Percentiles rank a stretch among this genome's conserved stretches.
phyloP scores from a whole-genome alignment of 164 flowering plant species.

The Stephania japonica region DNA sequence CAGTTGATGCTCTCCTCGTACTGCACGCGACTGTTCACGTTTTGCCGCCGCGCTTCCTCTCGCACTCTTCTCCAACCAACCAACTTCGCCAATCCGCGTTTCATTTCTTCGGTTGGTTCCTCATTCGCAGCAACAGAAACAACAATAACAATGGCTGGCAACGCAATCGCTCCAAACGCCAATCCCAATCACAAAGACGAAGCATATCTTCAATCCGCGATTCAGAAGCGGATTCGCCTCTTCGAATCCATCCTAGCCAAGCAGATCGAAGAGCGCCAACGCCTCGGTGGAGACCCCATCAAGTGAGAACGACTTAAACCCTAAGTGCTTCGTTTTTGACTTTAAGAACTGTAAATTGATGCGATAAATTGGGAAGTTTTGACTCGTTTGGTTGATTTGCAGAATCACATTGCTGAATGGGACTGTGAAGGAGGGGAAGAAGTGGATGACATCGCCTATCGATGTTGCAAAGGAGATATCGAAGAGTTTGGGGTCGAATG shows the following conservation, averaged over 20 bases:
- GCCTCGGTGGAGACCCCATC: constrained; percentile 53
- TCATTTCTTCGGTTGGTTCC: no score
- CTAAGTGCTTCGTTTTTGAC: not conserved
- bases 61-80: no score
- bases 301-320: constrained; percentile 32
- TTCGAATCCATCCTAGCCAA: constrained; percentile 52
- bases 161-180: no score
- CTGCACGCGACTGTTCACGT: no score
- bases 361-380: no score
- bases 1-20: no score
- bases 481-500: constrained; percentile 58
- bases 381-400: not conserved
- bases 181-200: constrained; percentile 33
- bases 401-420: constrained; percentile 87
- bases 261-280: constrained; percentile 35
- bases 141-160: no score
- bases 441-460: constrained; percentile 61
- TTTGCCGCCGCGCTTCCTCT: no score
- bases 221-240: constrained; percentile 55
- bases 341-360: not conserved
- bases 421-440: constrained; percentile 78
- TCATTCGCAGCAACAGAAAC: no score
- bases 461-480: constrained; percentile 70
- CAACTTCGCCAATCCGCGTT: no score
- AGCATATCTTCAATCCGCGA: constrained; percentile 44